Percentiles rank a stretch among this genome's conserved stretches.
These are phyloP conservation scores for Podila epicladia DNA, from an alignment of 192 early-diverging fungal species.

Conservation along the genomic window DNA sequence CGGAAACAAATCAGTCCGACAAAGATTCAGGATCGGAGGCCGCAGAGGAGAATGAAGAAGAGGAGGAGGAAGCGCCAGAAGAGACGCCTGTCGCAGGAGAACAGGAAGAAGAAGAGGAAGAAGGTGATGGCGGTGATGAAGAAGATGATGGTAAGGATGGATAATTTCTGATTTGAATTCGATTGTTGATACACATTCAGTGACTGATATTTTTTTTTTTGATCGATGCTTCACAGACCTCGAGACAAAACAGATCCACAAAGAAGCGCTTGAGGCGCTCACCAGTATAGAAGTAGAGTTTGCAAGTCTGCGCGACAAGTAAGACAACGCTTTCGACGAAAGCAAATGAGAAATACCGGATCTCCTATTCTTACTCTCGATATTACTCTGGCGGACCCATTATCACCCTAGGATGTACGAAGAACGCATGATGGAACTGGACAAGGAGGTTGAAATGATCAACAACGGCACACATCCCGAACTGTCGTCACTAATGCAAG, in stretches of 20 bases:
- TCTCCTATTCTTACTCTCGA: not conserved
- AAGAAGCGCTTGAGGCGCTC: slow-evolving; percentile 61
- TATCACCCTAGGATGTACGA: slow-evolving; percentile 59
- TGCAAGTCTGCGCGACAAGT: slow-evolving; percentile 66
- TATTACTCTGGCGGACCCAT: not conserved
- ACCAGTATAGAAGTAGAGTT: slow-evolving; percentile 67
- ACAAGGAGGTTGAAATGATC: slow-evolving; percentile 62
- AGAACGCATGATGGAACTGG: slow-evolving; percentile 62
- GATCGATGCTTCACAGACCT: slow-evolving; percentile 30
- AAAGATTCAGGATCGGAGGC: slow-evolving; percentile 33
- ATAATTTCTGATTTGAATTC: not conserved
- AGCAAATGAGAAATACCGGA: not conserved
- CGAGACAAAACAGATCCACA: slow-evolving; percentile 57
- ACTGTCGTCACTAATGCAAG: slow-evolving; percentile 57
- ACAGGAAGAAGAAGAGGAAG: slow-evolving; percentile 17
- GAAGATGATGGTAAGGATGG: slow-evolving; percentile 28
- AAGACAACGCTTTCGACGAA: slow-evolving; percentile 10
- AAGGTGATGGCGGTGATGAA: slow-evolving; percentile 14
- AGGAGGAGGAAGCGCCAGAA: slow-evolving; percentile 9
- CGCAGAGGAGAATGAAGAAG: slow-evolving; percentile 38
- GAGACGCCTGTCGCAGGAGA: slow-evolving; percentile 8
- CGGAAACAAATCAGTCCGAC: slow-evolving; percentile 13
- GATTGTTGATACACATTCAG: not conserved
- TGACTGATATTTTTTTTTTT: not conserved
- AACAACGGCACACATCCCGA: slow-evolving; percentile 60